Evolutionary conservation across 2,329 filamentous ascomycete species (phyloP).

Genomic region (Cordyceps militaris): DNA sequence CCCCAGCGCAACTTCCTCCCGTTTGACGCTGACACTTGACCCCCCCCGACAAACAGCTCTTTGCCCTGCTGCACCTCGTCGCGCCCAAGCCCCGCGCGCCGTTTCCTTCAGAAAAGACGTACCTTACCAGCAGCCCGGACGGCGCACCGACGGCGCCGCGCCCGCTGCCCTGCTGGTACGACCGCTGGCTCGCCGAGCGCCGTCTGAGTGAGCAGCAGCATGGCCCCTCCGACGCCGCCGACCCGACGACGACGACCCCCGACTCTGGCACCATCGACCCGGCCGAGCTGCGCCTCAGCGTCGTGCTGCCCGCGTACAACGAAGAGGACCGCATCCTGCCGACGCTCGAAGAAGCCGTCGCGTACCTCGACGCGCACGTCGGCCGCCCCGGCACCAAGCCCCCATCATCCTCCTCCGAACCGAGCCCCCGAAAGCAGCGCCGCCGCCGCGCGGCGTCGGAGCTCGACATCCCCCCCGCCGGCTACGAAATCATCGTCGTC

Average conservation of each 20-base stretch:
- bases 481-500: constrained; percentile 90
- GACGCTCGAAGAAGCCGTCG: constrained; percentile 86
- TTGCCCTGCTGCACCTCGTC: constrained; percentile 62
- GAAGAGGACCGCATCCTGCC: constrained; percentile 76
- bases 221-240: constrained; percentile 3
- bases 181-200: constrained; percentile 60
- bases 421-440: constrained; percentile 24
- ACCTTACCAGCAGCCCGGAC: constrained; percentile 64
- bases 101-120: constrained; percentile 74
- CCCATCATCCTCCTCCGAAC: constrained; percentile 17
- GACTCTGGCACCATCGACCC: constrained; percentile 59
- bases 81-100: constrained; percentile 74
- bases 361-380: constrained; percentile 73
- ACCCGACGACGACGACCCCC: constrained; percentile 23
- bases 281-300: constrained; percentile 76
- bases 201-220: constrained; percentile 38
- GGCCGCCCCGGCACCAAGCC: constrained; percentile 36
- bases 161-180: constrained; percentile 79
- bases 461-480: constrained; percentile 30
- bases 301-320: constrained; percentile 94
- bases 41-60: constrained; percentile 37
- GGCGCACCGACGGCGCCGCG: constrained; percentile 30
- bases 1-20: background rate
- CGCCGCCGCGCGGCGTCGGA: constrained; percentile 19
- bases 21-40: background rate